phyloP scores from a whole-genome alignment of 2,329 filamentous ascomycete genomes.

The Fusarium xylarioides region DNA sequence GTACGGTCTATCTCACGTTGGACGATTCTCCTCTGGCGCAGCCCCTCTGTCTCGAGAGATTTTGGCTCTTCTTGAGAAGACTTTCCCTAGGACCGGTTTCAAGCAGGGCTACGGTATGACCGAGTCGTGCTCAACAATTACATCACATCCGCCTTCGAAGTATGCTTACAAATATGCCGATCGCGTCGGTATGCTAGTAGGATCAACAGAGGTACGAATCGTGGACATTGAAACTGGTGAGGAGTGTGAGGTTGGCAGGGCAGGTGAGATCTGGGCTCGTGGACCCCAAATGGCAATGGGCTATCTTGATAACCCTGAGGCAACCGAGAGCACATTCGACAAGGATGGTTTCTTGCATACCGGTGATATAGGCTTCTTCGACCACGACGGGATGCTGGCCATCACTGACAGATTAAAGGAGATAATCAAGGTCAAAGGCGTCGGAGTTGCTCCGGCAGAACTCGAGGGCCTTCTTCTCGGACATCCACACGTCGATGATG shows the following conservation, averaged over 20 bases:
- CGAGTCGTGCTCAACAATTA: conserved; percentile 80
- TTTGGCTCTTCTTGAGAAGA: conserved; percentile 2
- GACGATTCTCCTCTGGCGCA: conserved; percentile 21
- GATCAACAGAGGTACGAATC: conserved; percentile 75
- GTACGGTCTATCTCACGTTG: conserved; percentile 23
- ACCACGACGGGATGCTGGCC: background rate
- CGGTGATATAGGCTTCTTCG: background rate
- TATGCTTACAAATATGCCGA: conserved; percentile 52
- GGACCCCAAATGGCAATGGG: conserved; percentile 5
- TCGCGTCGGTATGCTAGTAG: conserved; percentile 19
- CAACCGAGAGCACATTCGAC: background rate
- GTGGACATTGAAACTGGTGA: conserved; percentile 69
- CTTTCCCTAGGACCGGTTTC: conserved; percentile 24
- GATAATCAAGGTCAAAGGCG: conserved; percentile 19
- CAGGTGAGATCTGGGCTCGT: conserved; percentile 49
- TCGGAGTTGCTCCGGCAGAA: conserved; percentile 3
- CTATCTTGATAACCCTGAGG: background rate
- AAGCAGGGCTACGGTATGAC: conserved; percentile 81
- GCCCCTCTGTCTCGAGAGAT: conserved; percentile 27
- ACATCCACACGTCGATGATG: background rate
- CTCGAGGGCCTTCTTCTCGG: background rate
- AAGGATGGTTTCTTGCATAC: background rate
- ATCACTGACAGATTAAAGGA: conserved; percentile 8
- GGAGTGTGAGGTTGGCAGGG: conserved; percentile 68
- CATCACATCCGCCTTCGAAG: conserved; percentile 74